These are phyloP conservation scores for Rhizomucor miehei DNA, from an alignment of 371 early-diverging fungal genomes.

Conservation along the genomic window DNA sequence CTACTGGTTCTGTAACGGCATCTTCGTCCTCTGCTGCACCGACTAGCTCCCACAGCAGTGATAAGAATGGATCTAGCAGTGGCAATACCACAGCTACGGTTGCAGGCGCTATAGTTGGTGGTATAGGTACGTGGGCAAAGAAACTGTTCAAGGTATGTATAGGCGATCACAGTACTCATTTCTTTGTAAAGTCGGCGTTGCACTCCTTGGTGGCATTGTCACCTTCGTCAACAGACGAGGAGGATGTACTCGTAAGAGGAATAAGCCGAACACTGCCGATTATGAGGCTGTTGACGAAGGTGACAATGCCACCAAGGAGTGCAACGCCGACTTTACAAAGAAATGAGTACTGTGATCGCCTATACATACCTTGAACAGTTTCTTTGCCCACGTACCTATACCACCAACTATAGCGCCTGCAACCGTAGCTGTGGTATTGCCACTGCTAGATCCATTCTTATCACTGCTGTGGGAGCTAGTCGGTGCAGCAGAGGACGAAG, in stretches of 20 bases:
- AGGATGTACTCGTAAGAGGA: no score
- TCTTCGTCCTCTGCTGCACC: constrained; percentile 7
- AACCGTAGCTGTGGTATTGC: constrained; percentile 27
- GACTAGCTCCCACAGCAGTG: constrained; percentile 2
- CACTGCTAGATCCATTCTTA: constrained; percentile 4
- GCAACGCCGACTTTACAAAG: constrained; percentile 34
- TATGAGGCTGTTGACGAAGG: constrained; percentile 36
- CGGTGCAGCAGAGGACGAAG: constrained; percentile 7
- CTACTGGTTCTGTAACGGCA: not conserved
- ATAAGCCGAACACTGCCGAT: no score
- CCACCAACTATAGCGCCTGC: constrained; percentile 41
- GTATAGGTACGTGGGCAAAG: constrained; percentile 30
- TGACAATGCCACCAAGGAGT: constrained; percentile 30
- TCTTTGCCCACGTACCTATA: constrained; percentile 27
- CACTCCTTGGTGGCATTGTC: constrained; percentile 32
- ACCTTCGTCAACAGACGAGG: constrained; percentile 36
- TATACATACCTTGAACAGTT: not conserved
- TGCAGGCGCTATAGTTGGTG: constrained; percentile 40
- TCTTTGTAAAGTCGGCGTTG: constrained; percentile 30
- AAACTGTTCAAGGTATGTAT: not conserved
- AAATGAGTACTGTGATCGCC: not conserved
- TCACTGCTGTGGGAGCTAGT: constrained; percentile 3
- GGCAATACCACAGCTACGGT: constrained; percentile 27
- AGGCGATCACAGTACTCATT: not conserved
- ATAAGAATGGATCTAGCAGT: constrained; percentile 4